A percentile compares a stretch with the other conserved stretches of the same genome.
These are phyloP conservation scores for Pseudogymnoascus pannorum DNA, from an alignment of 2,329 filamentous ascomycete genomes.

Conservation along the genomic window DNA sequence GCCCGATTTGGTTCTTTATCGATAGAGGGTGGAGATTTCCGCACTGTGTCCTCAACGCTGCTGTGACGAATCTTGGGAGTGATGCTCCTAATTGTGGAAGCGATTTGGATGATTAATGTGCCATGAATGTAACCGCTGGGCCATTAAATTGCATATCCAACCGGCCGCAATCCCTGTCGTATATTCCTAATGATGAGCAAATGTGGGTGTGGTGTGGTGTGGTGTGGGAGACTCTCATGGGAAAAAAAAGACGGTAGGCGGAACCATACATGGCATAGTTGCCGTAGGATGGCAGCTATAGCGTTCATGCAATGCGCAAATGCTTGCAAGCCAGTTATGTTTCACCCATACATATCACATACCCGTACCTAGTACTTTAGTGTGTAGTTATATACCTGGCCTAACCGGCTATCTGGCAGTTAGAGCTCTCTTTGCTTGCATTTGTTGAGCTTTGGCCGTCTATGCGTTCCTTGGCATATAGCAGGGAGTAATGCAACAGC, in stretches of 20 bases:
- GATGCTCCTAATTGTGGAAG: neutral
- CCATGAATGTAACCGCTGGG: neutral
- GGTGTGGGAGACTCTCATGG: neutral
- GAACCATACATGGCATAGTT: neutral
- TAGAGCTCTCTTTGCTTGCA: neutral
- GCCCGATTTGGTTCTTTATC: neutral
- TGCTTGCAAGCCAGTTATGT: conserved; percentile 2
- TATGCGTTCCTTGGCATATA: neutral
- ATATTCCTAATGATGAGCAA: neutral
- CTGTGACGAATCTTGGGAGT: neutral
- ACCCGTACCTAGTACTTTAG: no score
- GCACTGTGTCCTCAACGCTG: neutral
- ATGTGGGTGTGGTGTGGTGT: neutral
- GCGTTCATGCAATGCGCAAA: conserved; percentile 5
- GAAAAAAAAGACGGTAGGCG: neutral
- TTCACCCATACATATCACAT: conserved; percentile 1
- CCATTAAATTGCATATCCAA: conserved; percentile 2
- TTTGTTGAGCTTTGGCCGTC: conserved; percentile 5
- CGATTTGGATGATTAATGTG: neutral
- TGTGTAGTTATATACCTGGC: neutral
- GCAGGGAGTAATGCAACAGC: neutral
- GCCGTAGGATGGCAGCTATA: neutral
- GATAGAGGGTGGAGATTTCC: neutral
- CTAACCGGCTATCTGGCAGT: neutral
- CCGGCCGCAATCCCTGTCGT: neutral